phyloP scores from a whole-genome alignment of 495 filamentous ascomycete species.

The Penicillium macrosclerotiorum region DNA sequence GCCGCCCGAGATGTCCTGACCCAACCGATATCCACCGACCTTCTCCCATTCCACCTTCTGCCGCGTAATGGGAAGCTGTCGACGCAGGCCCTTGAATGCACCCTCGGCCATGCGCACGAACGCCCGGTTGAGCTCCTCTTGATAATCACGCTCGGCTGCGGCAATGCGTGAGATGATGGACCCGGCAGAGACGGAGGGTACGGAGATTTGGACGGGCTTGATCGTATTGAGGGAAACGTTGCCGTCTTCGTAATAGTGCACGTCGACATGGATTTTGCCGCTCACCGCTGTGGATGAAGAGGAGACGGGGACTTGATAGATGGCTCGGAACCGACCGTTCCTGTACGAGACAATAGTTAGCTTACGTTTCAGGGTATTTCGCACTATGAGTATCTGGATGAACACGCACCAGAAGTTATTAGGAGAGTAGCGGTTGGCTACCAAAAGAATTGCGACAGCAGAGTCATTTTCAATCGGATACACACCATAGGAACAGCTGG shows the following conservation, averaged over 20 bases:
- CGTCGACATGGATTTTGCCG: constrained; percentile 54
- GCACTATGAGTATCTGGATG: too few relatives aligned
- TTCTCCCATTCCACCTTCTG: constrained; percentile 99
- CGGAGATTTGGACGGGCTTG: constrained; percentile 64
- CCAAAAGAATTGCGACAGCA: constrained; percentile 74
- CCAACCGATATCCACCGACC: constrained; percentile 88
- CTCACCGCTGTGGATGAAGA: constrained; percentile 51
- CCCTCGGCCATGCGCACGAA: constrained; percentile 89
- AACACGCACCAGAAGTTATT: constrained; percentile 84
- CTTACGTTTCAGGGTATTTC: background rate
- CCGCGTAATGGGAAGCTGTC: constrained; percentile 92
- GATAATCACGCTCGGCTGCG: constrained; percentile 81
- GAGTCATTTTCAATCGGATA: constrained; percentile 74
- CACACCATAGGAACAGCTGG: constrained; percentile 73
- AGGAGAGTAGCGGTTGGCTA: constrained; percentile 95
- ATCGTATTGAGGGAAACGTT: constrained; percentile 88
- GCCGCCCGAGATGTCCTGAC: constrained; percentile 60
- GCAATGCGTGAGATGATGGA: constrained; percentile 74
- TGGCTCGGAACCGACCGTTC: constrained; percentile 94
- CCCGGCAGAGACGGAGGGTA: constrained; percentile 60
- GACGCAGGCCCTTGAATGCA: constrained; percentile 86
- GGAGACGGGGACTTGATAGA: constrained; percentile 67
- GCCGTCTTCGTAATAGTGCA: constrained; percentile 99
- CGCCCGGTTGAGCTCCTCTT: constrained; percentile 90
- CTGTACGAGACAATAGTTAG: constrained; percentile 37